A percentile compares a stretch with the other conserved stretches of the same genome.
phyloP scores from a whole-genome alignment of 2,329 filamentous ascomycete genomes.

The Tolypocladium ovalisporum region DNA sequence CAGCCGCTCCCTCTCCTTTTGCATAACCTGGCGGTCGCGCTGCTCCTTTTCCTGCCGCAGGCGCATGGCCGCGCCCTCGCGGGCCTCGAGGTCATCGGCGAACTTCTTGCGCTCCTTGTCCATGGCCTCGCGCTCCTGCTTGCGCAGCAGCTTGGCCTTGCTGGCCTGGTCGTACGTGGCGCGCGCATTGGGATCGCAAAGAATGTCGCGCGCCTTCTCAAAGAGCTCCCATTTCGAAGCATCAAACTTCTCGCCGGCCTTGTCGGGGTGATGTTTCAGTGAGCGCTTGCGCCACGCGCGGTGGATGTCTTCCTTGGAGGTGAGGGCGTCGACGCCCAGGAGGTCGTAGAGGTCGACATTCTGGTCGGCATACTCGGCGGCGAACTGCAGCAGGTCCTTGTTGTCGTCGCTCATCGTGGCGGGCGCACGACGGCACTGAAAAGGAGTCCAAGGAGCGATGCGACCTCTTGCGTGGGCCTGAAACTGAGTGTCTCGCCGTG shows the following conservation, averaged over 20 bases:
- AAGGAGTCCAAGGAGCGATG: too few species aligned
- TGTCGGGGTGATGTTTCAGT: conserved; percentile 90
- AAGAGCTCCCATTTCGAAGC: conserved; percentile 76
- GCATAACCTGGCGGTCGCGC: conserved; percentile 19
- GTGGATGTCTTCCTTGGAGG: conserved; percentile 62
- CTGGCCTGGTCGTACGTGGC: conserved; percentile 69
- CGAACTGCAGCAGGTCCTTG: conserved; percentile 40
- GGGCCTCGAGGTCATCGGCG: conserved; percentile 75
- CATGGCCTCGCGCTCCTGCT: conserved; percentile 61
- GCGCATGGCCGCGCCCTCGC: conserved; percentile 57
- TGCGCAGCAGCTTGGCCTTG: conserved; percentile 58
- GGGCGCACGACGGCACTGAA: too few species aligned
- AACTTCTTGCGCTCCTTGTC: conserved; percentile 62
- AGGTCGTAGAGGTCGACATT: conserved; percentile 68
- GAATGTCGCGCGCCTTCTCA: conserved; percentile 75
- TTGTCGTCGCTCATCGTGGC: conserved; percentile 23
- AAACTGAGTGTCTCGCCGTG: too few species aligned
- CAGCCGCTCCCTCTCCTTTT: conserved; percentile 25
- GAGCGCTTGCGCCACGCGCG: conserved; percentile 77
- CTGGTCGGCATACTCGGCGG: conserved; percentile 48
- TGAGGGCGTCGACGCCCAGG: conserved; percentile 54
- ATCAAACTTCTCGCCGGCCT: conserved; percentile 65
- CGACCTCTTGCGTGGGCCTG: too few species aligned
- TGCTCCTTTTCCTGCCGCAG: conserved; percentile 38
- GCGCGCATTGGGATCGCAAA: conserved; percentile 60